A percentile compares a stretch with the other conserved stretches of the same genome.
Evolutionary conservation across 345 rosid genomes (phyloP).

Genomic region (Brassica incana): DNA sequence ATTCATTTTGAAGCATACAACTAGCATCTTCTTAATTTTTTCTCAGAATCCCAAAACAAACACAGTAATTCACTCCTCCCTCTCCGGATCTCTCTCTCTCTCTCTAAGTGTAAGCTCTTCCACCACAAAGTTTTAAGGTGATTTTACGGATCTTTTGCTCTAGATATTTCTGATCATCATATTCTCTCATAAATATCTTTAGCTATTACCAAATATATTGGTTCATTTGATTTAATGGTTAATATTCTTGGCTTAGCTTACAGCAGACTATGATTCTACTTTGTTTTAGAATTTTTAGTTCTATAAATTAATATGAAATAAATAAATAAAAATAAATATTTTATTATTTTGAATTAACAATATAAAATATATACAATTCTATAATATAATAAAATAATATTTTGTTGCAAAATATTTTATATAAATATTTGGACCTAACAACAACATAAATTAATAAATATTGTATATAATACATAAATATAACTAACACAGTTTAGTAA

Average conservation of each 20-base stretch:
- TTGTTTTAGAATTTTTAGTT: neutral
- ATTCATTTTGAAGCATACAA: neutral
- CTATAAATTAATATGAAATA: neutral
- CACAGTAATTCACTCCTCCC: neutral
- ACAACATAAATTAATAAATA: neutral
- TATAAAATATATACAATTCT: neutral
- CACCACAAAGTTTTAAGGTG: conserved; percentile 14
- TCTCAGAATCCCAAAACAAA: neutral
- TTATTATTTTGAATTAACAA: neutral
- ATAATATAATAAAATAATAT: neutral
- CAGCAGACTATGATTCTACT: neutral
- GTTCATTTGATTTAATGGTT: neutral
- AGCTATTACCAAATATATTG: neutral
- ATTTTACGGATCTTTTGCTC: neutral
- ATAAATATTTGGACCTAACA: neutral
- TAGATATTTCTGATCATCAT: neutral
- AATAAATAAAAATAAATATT: neutral
- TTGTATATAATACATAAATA: neutral
- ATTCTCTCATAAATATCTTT: neutral
- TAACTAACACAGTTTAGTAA: neutral
- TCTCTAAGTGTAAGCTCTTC: conserved; percentile 1
- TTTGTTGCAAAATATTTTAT: neutral
- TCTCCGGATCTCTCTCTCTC: neutral
- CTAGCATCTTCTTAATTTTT: neutral
- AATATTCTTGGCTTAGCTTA: neutral